These are phyloP conservation scores for Coelastrella sp. DNA, from an alignment of 139 green algal species.

Conservation along the genomic window DNA sequence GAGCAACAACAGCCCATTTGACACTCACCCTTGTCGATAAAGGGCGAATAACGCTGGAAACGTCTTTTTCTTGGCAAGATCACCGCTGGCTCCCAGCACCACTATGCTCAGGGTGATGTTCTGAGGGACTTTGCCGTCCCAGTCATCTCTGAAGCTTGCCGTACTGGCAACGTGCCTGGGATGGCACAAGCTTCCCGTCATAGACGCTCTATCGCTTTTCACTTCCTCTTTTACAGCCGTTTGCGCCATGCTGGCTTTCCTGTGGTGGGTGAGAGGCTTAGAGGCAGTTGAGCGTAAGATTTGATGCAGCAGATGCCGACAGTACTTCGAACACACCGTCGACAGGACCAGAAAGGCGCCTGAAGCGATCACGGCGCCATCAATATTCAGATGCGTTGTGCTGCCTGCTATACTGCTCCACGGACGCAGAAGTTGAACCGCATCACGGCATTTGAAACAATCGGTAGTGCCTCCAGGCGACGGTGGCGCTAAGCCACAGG, in stretches of 20 bases:
- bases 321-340: background rate
- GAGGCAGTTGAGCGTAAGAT: background rate
- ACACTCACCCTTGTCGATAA: slow-evolving; percentile 69
- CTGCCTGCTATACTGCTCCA: too few species aligned
- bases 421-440: background rate
- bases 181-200: background rate
- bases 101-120: slow-evolving; percentile 62
- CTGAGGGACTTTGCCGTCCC: slow-evolving; percentile 15
- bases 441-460: background rate
- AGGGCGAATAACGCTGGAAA: slow-evolving; percentile 89
- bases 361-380: too few species aligned
- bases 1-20: background rate
- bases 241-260: background rate
- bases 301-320: background rate
- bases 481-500: too few species aligned
- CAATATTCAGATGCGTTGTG: too few species aligned
- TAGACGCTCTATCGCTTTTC: background rate
- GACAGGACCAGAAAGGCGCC: too few species aligned
- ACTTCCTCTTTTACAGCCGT: background rate
- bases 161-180: background rate
- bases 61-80: slow-evolving; percentile 94
- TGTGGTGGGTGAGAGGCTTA: background rate
- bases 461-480: too few species aligned
- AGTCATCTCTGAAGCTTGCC: slow-evolving; percentile 27
- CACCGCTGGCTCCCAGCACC: slow-evolving; percentile 75